phyloP scores from a whole-genome alignment of 441 rosid genomes.

The Euphorbia schlechtendalii region DNA sequence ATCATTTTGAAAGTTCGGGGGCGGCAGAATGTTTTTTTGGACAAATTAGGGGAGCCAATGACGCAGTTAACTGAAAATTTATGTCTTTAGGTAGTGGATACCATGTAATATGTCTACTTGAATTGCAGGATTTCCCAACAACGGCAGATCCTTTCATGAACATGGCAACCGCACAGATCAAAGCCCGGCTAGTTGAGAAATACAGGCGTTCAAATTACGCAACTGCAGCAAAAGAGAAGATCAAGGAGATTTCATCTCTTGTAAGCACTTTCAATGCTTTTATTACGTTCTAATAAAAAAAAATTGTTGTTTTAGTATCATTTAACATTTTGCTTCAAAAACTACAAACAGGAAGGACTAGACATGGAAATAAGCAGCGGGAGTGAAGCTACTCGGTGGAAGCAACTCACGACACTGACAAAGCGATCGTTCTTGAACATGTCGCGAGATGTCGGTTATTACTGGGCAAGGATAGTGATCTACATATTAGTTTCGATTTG shows the following conservation, averaged over 20 bases:
- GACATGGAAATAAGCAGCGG: conserved; percentile 38
- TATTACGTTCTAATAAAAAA: too few species aligned
- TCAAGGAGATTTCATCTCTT: conserved; percentile 47
- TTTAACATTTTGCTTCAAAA: background rate
- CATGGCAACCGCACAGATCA: conserved; percentile 77
- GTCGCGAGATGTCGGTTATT: conserved; percentile 83
- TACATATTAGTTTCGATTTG: conserved; percentile 77
- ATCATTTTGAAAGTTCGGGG: too few species aligned
- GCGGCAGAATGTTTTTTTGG: too few species aligned
- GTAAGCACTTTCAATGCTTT: conserved; percentile 62
- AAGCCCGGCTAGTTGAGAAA: conserved; percentile 61
- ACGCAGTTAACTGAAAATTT: too few species aligned
- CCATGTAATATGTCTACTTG: too few species aligned
- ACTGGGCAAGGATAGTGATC: conserved; percentile 80
- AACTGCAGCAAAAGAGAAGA: conserved; percentile 40
- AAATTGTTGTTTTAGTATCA: too few species aligned
- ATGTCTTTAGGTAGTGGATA: too few species aligned
- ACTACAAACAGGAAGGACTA: conserved; percentile 50
- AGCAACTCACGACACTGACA: conserved; percentile 72
- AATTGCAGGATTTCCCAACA: conserved; percentile 55
- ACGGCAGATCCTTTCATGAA: conserved; percentile 73
- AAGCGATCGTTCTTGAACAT: conserved; percentile 76
- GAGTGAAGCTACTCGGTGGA: conserved; percentile 68
- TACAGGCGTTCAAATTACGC: conserved; percentile 62
- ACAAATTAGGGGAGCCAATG: too few species aligned